Percentiles rank a stretch among this genome's conserved stretches.
These are phyloP conservation scores for Toxoplasma gondii DNA, from an alignment of 169 alveolate genomes.

Conservation along the genomic window DNA sequence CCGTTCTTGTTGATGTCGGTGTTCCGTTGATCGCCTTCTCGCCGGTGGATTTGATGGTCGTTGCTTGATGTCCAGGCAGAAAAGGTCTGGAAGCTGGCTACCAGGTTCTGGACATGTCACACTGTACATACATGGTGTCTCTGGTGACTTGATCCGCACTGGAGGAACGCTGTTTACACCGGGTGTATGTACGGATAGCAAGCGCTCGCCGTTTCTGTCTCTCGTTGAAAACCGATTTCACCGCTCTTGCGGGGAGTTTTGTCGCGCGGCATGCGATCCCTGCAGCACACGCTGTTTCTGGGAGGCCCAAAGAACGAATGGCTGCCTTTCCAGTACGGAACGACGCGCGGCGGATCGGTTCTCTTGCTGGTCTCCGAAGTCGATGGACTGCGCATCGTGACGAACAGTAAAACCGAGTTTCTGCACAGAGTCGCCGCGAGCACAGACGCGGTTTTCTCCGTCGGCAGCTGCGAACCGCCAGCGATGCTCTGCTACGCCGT, in stretches of 20 bases:
- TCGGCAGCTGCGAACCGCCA: constrained; percentile 81
- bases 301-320: constrained; percentile 82
- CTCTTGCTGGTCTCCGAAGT: constrained; percentile 73
- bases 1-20: no score
- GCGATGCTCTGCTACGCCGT: constrained; percentile 81
- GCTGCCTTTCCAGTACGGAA: constrained; percentile 77
- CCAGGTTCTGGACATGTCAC: no score
- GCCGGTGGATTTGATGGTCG: no score
- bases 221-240: no score
- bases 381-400: constrained; percentile 77
- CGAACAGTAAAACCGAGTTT: constrained; percentile 74
- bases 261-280: not conserved
- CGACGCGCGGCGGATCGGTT: not conserved
- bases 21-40: no score
- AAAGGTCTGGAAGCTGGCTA: no score
- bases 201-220: no score
- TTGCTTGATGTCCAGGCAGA: no score
- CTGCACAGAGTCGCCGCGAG: constrained; percentile 73
- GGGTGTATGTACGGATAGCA: no score
- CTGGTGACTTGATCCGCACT: not conserved
- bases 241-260: not conserved
- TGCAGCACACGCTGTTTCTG: constrained; percentile 73
- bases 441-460: constrained; percentile 76
- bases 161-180: no score
- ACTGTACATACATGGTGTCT: no score